phyloP scores from a whole-genome alignment of 2,329 filamentous ascomycete genomes.

The Mycogone perniciosa region DNA sequence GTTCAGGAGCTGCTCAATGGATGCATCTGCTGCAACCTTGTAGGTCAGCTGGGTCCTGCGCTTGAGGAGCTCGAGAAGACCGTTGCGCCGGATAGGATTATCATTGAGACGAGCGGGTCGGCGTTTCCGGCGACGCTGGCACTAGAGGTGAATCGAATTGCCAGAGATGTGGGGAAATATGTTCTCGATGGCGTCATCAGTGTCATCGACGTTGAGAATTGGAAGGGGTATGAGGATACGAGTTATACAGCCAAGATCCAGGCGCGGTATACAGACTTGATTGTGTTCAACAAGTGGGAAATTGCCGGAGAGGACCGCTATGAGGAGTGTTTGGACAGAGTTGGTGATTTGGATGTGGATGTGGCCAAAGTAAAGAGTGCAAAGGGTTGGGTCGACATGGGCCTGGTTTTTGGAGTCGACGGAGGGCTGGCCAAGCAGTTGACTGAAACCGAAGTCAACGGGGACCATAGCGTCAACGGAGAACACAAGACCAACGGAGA shows the following conservation, averaged over 20 bases:
- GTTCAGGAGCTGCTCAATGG: conserved; percentile 92
- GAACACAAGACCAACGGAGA: conserved; percentile 27
- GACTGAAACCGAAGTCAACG: conserved; percentile 34
- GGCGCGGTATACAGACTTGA: conserved; percentile 81
- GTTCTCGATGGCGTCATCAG: conserved; percentile 80
- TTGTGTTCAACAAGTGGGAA: conserved; percentile 95
- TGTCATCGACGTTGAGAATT: conserved; percentile 92
- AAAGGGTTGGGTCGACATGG: conserved; percentile 69
- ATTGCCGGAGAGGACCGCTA: conserved; percentile 63
- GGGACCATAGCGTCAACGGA: conserved; percentile 25
- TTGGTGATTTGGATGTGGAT: conserved; percentile 76
- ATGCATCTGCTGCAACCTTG: conserved; percentile 98
- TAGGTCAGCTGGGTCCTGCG: conserved; percentile 80
- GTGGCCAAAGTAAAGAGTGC: conserved; percentile 80
- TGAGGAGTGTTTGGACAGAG: conserved; percentile 69
- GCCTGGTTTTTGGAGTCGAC: conserved; percentile 82
- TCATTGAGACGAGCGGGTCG: conserved; percentile 87
- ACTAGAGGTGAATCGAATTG: conserved; percentile 79
- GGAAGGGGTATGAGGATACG: conserved; percentile 86
- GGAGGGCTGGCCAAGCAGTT: conserved; percentile 61
- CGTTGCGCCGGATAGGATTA: conserved; percentile 68
- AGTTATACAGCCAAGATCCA: conserved; percentile 84
- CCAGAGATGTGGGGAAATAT: conserved; percentile 62
- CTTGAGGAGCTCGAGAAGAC: conserved; percentile 62
- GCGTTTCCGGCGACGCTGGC: conserved; percentile 85